Percentiles rank a stretch among this genome's conserved stretches.
Evolutionary conservation across 805 yeast genomes (phyloP).

Genomic region (Yarrowia yakushimensis): DNA sequence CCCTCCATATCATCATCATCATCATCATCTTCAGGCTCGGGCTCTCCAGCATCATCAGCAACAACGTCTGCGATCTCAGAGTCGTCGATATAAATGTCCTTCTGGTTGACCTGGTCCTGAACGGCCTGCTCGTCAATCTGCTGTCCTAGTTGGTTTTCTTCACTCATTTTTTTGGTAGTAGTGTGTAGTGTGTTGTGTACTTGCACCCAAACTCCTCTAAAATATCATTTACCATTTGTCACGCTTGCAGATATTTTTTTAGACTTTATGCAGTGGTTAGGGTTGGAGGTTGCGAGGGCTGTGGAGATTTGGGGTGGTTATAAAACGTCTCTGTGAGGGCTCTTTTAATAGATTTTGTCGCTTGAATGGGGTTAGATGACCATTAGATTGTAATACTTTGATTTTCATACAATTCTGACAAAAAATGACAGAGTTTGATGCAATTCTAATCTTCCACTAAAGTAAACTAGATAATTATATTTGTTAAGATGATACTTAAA

Average conservation of each 20-base stretch:
- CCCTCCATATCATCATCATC: slow-evolving; percentile 19
- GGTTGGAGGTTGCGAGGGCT: too few species aligned
- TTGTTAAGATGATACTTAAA: too few species aligned
- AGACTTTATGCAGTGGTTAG: neutral
- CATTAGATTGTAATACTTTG: too few species aligned
- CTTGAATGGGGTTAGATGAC: too few species aligned
- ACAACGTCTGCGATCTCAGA: slow-evolving; percentile 19
- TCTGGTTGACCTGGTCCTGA: slow-evolving; percentile 4
- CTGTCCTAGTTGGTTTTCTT: neutral
- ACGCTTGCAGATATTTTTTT: slow-evolving; percentile 24
- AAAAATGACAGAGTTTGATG: too few species aligned
- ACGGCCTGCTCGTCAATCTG: slow-evolving; percentile 6
- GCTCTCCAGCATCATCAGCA: neutral
- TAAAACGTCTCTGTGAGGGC: too few species aligned
- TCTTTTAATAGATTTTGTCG: too few species aligned
- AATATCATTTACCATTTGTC: neutral
- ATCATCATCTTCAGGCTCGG: slow-evolving; percentile 17
- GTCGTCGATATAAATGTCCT: slow-evolving; percentile 6
- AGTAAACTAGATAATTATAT: too few species aligned
- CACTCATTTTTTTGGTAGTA: neutral
- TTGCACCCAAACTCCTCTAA: too few species aligned
- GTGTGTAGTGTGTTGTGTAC: neutral
- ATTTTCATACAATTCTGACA: too few species aligned
- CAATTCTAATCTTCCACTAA: too few species aligned
- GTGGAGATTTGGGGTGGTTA: too few species aligned